Evolutionary conservation across 352 stramenopile species (phyloP).

Genomic region (Phytopythium chamaehyphon): DNA sequence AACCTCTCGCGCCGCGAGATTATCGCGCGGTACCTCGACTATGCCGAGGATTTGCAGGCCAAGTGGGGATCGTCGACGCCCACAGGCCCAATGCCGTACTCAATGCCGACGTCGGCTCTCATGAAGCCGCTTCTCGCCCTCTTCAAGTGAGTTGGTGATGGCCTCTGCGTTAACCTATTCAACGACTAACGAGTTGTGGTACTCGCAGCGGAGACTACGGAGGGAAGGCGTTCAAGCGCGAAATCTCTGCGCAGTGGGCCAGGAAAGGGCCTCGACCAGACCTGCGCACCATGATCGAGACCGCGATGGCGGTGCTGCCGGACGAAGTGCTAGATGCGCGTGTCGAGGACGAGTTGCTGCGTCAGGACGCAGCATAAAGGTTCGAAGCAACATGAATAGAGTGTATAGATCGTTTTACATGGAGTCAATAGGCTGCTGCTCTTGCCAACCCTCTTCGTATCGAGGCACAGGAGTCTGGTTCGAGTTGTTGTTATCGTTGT

Average conservation of each 20-base stretch:
- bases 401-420: too few relatives aligned
- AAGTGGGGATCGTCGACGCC: slow-evolving; percentile 60
- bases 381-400: too few relatives aligned
- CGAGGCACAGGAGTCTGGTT: neutral
- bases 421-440: too few relatives aligned
- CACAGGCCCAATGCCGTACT: slow-evolving; percentile 44
- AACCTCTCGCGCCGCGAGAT: slow-evolving; percentile 86
- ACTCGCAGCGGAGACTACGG: slow-evolving; percentile 56
- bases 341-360: slow-evolving; percentile 52
- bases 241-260: slow-evolving; percentile 64
- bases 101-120: slow-evolving; percentile 74
- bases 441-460: neutral
- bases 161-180: too few relatives aligned
- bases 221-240: slow-evolving; percentile 79
- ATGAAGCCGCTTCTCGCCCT: slow-evolving; percentile 76
- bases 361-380: slow-evolving; percentile 8
- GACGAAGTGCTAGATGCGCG: slow-evolving; percentile 69
- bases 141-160: slow-evolving; percentile 54
- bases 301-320: slow-evolving; percentile 58
- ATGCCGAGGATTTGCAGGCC: slow-evolving; percentile 70
- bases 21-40: slow-evolving; percentile 82
- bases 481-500: neutral
- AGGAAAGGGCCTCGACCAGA: slow-evolving; percentile 57
- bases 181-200: neutral
- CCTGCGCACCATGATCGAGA: slow-evolving; percentile 74